These are phyloP conservation scores for Globisporangium carolinianum DNA, from an alignment of 352 stramenopile genomes.

Conservation along the genomic window DNA sequence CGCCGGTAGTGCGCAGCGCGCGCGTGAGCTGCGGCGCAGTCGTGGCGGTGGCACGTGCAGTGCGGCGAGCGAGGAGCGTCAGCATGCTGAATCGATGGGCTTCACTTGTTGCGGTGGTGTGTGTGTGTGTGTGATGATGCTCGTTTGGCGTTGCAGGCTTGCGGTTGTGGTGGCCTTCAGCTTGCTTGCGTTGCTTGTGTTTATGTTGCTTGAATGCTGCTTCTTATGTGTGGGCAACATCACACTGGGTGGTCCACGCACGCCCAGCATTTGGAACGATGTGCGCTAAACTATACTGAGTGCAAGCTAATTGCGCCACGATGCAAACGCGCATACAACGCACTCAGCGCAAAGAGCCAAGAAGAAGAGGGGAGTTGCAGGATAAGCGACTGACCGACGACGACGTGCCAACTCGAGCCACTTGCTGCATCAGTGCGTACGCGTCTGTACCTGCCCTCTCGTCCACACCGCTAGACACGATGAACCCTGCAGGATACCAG, in stretches of 20 bases:
- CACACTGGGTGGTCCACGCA: too few species aligned
- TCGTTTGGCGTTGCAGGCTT: too few species aligned
- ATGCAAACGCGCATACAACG: too few species aligned
- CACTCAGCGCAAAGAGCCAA: background rate
- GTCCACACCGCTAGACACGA: slow-evolving; percentile 4
- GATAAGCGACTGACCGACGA: background rate
- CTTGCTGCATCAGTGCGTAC: background rate
- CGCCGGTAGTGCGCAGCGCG: slow-evolving; percentile 17
- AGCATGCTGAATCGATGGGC: slow-evolving; percentile 14
- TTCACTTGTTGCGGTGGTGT: background rate
- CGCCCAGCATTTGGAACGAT: too few species aligned
- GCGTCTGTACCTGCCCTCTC: too few species aligned
- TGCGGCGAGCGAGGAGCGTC: slow-evolving; percentile 27
- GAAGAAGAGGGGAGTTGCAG: background rate
- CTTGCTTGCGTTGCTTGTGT: too few species aligned
- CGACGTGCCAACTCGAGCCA: background rate
- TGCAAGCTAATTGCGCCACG: too few species aligned
- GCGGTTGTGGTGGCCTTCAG: too few species aligned
- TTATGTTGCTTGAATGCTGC: too few species aligned
- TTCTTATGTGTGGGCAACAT: too few species aligned
- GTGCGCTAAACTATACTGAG: too few species aligned
- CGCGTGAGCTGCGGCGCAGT: slow-evolving; percentile 17
- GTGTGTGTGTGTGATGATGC: background rate
- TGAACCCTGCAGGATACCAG: slow-evolving; percentile 21
- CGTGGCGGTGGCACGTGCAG: slow-evolving; percentile 16